A percentile compares a stretch with the other conserved stretches of the same genome.
Evolutionary conservation across 1,139 yeast species (phyloP).

Genomic region (Taphrina populina): DNA sequence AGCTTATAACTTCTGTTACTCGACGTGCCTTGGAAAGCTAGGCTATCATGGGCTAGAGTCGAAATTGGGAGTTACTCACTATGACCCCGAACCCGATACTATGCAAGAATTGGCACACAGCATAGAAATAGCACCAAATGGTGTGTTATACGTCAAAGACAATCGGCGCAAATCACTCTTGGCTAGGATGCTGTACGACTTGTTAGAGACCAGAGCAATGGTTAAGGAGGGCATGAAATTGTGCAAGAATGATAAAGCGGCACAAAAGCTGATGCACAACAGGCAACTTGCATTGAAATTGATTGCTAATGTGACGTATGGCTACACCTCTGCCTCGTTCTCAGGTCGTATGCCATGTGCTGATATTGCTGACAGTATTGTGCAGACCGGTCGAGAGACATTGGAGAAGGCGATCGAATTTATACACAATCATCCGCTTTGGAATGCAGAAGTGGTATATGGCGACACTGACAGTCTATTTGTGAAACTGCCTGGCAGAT

Average conservation of each 20-base stretch:
- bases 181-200: slow-evolving; percentile 80
- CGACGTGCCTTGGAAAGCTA: slow-evolving; percentile 77
- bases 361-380: slow-evolving; percentile 92
- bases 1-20: slow-evolving; percentile 88
- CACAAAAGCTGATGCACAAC: slow-evolving; percentile 63
- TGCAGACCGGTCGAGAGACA: slow-evolving; percentile 84
- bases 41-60: slow-evolving; percentile 54
- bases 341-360: slow-evolving; percentile 98
- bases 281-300: slow-evolving; percentile 83
- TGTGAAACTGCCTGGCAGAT: slow-evolving; percentile 82
- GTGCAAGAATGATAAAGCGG: slow-evolving; percentile 48
- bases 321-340: slow-evolving; percentile 89
- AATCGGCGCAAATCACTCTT: slow-evolving; percentile 67
- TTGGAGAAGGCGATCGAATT: slow-evolving; percentile 60
- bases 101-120: slow-evolving; percentile 56
- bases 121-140: slow-evolving; percentile 75
- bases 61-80: slow-evolving; percentile 54
- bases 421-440: slow-evolving; percentile 59
- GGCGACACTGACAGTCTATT: slow-evolving; percentile 96
- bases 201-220: slow-evolving; percentile 74
- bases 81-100: slow-evolving; percentile 57
- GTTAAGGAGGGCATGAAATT: slow-evolving; percentile 70
- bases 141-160: slow-evolving; percentile 69
- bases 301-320: slow-evolving; percentile 93
- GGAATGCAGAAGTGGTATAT: slow-evolving; percentile 92